Conservation (phyloP, 1,284 basidiomycete genomes). For the Lentinula novae-zelandiae region DNA sequence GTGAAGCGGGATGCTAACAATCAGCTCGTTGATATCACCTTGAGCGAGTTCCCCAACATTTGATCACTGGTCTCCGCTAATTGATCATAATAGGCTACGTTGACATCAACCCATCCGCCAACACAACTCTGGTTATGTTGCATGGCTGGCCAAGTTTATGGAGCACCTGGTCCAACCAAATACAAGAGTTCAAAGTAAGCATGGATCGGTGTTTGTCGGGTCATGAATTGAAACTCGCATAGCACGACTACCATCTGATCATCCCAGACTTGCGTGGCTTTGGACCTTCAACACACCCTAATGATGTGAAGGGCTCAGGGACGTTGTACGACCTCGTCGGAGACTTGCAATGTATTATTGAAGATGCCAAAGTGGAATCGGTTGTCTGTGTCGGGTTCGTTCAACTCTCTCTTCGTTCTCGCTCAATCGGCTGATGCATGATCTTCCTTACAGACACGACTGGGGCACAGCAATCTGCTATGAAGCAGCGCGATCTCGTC, state of each 20-base stretch:
- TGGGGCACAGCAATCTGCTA: slow-evolving; percentile 68
- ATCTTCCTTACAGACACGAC: slow-evolving; percentile 48
- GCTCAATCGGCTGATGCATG: not conserved
- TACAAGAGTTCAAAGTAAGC: slow-evolving; percentile 54
- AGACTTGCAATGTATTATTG: slow-evolving; percentile 59
- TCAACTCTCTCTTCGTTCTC: not conserved
- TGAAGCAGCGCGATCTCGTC: slow-evolving; percentile 60
- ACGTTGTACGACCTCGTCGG: slow-evolving; percentile 55
- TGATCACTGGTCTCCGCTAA: not conserved
- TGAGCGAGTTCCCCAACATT: slow-evolving; percentile 28
- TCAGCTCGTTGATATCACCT: slow-evolving; percentile 29
- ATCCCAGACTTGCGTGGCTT: slow-evolving; percentile 64
- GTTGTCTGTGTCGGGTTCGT: slow-evolving; percentile 61
- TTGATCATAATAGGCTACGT: slow-evolving; percentile 47
- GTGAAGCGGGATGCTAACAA: slow-evolving; percentile 29
- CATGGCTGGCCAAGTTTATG: slow-evolving; percentile 76
- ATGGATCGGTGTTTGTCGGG: not conserved
- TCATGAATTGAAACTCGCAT: not conserved
- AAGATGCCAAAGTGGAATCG: slow-evolving; percentile 41
- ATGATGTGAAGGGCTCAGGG: slow-evolving; percentile 54
- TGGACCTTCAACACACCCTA: slow-evolving; percentile 61
- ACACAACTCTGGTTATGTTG: slow-evolving; percentile 55
- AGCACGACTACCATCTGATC: slow-evolving; percentile 58
- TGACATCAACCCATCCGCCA: slow-evolving; percentile 51
- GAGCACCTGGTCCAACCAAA: slow-evolving; percentile 69